Conservation (phyloP, 148 eudicot species). For the Rhododendron griersonianum region DNA sequence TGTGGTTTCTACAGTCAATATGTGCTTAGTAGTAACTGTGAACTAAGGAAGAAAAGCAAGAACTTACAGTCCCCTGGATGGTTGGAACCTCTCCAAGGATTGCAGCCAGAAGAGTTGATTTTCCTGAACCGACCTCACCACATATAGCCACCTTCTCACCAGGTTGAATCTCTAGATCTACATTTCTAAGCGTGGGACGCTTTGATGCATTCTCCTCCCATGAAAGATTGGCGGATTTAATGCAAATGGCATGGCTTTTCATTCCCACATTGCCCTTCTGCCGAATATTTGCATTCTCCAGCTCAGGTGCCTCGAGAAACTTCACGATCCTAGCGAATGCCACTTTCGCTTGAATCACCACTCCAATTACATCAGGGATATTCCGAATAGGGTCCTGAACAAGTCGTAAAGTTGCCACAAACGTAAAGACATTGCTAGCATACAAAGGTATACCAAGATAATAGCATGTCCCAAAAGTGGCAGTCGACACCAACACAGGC, state of each 20-base stretch:
- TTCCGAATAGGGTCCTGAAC: slow-evolving; percentile 84
- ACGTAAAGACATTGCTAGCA: slow-evolving; percentile 88
- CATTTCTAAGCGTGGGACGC: slow-evolving; percentile 45
- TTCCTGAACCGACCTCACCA: slow-evolving; percentile 96
- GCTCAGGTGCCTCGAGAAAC: slow-evolving; percentile 83
- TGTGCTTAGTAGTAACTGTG: neutral
- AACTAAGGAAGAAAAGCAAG: neutral
- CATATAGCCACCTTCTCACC: slow-evolving; percentile 81
- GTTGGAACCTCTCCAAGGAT: slow-evolving; percentile 85
- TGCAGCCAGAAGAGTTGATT: slow-evolving; percentile 78
- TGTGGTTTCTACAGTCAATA: neutral
- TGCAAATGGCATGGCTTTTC: slow-evolving; percentile 23
- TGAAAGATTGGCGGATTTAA: slow-evolving; percentile 61
- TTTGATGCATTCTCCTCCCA: slow-evolving; percentile 60
- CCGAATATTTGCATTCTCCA: slow-evolving; percentile 47
- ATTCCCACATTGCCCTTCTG: slow-evolving; percentile 19
- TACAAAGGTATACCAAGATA: slow-evolving; percentile 53
- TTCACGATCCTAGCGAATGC: slow-evolving; percentile 63
- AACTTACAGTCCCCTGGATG: slow-evolving; percentile 64
- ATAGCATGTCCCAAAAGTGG: slow-evolving; percentile 83
- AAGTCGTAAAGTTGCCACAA: slow-evolving; percentile 78
- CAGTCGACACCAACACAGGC: slow-evolving; percentile 77
- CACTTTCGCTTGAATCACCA: slow-evolving; percentile 85
- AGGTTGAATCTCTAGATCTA: slow-evolving; percentile 50
- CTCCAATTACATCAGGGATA: slow-evolving; percentile 81